These are phyloP conservation scores for Earliella scabrosa DNA, from an alignment of 1,284 basidiomycete species.

Conservation along the genomic window DNA sequence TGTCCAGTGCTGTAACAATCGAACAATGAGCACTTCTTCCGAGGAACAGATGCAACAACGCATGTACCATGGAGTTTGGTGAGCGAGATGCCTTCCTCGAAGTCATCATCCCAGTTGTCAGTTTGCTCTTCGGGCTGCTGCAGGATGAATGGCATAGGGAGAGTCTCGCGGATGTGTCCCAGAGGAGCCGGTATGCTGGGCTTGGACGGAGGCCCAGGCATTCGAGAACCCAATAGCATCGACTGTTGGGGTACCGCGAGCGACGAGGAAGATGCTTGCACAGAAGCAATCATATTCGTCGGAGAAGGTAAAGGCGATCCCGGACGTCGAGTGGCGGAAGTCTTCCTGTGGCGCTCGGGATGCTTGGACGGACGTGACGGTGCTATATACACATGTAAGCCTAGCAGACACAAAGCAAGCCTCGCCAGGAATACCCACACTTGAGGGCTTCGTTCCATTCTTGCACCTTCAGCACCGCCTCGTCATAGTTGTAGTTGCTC, in stretches of 20 bases:
- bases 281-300: slow-evolving; percentile 33
- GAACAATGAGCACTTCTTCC: not conserved
- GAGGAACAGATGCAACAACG: not conserved
- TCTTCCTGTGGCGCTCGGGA: slow-evolving; percentile 43
- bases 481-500: slow-evolving; percentile 88
- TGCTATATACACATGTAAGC: slow-evolving; percentile 22
- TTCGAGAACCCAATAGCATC: slow-evolving; percentile 21
- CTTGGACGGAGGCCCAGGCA: slow-evolving; percentile 29
- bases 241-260: slow-evolving; percentile 25
- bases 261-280: slow-evolving; percentile 30
- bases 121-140: slow-evolving; percentile 81
- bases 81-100: slow-evolving; percentile 90
- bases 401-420: slow-evolving; percentile 3
- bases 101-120: slow-evolving; percentile 98
- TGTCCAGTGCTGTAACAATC: slow-evolving; percentile 59
- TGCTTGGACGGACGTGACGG: slow-evolving; percentile 63
- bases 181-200: slow-evolving; percentile 21
- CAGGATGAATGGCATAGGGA: slow-evolving; percentile 45
- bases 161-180: slow-evolving; percentile 34
- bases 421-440: slow-evolving; percentile 55
- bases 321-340: slow-evolving; percentile 35
- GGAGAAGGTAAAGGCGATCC: slow-evolving; percentile 33
- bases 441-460: slow-evolving; percentile 98
- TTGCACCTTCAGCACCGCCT: slow-evolving; percentile 93
- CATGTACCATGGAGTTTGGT: slow-evolving; percentile 76